Evolutionary conservation across 148 eudicot species (phyloP).

Genomic region (Chenopodium album): DNA sequence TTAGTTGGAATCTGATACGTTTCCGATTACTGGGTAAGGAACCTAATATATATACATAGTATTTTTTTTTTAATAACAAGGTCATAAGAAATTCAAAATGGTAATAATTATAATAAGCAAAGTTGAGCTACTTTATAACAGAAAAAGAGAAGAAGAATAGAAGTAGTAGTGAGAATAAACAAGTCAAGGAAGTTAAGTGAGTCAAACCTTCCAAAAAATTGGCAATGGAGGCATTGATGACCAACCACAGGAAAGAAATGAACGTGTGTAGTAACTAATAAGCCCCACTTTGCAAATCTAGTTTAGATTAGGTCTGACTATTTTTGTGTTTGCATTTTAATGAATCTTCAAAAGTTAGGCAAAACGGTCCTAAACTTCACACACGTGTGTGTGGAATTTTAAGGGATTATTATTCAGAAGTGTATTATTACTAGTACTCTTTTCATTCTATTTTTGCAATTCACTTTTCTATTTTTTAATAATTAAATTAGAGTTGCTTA

Average conservation of each 20-base stretch:
- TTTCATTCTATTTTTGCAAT: no score
- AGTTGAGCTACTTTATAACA: constrained; percentile 29
- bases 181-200: not conserved
- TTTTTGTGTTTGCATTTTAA: constrained; percentile 6
- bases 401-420: not conserved
- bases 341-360: constrained; percentile 14
- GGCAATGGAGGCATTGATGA: constrained; percentile 30
- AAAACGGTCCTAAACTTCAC: constrained; percentile 25
- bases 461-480: no score
- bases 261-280: constrained; percentile 18
- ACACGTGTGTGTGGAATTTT: constrained; percentile 28
- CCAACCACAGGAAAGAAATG: constrained; percentile 34
- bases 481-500: no score
- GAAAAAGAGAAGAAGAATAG: constrained; percentile 22
- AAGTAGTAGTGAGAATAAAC: not conserved
- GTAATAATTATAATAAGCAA: constrained; percentile 8
- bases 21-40: no score
- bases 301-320: constrained; percentile 38
- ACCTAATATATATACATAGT: no score
- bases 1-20: no score
- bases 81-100: constrained; percentile 1
- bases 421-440: no score
- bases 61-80: not conserved
- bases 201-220: constrained; percentile 26
- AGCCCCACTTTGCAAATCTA: constrained; percentile 23